Evolutionary conservation across 73 alveolate species (phyloP), one percentile per base, ranked within the genome.

Genomic region (Diophrys appendiculata): DNA sequence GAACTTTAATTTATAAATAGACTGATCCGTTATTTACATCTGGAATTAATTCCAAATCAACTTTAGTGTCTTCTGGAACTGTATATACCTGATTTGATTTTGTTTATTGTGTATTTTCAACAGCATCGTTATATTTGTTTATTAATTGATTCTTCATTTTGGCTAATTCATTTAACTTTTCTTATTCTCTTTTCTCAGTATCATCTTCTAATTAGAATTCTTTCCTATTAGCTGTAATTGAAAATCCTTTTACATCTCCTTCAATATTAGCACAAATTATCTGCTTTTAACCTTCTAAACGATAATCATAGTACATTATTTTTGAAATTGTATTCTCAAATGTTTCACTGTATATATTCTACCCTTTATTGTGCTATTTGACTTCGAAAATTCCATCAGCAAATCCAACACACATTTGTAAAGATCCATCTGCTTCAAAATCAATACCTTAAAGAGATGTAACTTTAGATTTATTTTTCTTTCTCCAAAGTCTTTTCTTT

Each of bases 311-410:
- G 77, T 93, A 95, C 83, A 93, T 80, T 54, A 93, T 60, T 75
- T 95, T 87, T 26, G 94, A 78, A 18, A 92, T 80, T 0, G 91
- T 73, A 65, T 83, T 60, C 1, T 73, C 89, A 33, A 90, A 72
- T 74, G 72, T 73, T 33, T 80, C 78, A 30, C 79, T 76, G 69
- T 84, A 89, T 30, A 87, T 23, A 31, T 78, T 76, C 31, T 70
- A 84, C 55, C 99, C 97, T 29, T 77, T 80, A 55, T 80, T 69
- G 65, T 93, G 94, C 78, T 94, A 91, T 78, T 96, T 83, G 55
- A 93, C 95, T 69, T 93, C 96, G 30, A 95, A 87, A 70, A 75
- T 78, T n/a, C 99, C 99, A 70, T 88, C 94, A 73, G 88, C 81
- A 94, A 88, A 93, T 30, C 99, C 99, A 23, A 90, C 80, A 64